Percentiles rank a stretch among this genome's conserved stretches.
These are phyloP conservation scores for Fusarium nanum DNA, from an alignment of 2,329 filamentous ascomycete species.

Conservation along the genomic window DNA sequence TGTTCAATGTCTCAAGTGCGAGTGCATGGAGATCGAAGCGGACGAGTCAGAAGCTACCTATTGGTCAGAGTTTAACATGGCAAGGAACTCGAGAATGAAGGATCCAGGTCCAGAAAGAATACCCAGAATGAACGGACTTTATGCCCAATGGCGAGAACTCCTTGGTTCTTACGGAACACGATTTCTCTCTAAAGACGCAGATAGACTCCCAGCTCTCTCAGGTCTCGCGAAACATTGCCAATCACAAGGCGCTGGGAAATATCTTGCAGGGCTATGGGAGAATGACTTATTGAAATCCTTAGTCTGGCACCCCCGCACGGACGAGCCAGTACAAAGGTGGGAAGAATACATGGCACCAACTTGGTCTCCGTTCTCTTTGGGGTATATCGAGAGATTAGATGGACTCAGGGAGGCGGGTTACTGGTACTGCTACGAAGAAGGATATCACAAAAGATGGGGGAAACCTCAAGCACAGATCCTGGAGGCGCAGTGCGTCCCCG, in stretches of 20 bases:
- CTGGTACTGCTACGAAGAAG: background rate
- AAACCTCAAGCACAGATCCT: background rate
- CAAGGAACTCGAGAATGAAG: background rate
- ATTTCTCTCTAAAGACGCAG: fast-evolving
- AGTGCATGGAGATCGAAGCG: background rate
- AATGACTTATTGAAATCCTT: background rate
- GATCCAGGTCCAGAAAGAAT: fast-evolving
- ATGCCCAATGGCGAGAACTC: background rate
- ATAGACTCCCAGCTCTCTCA: background rate
- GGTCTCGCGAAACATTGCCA: background rate
- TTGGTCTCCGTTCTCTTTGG: background rate
- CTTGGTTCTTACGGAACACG: fast-evolving
- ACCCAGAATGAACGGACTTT: no score
- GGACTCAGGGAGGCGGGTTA: background rate
- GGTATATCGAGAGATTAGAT: background rate
- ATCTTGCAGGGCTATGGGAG: background rate
- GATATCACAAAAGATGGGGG: background rate
- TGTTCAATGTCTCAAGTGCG: background rate
- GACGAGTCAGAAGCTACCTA: background rate
- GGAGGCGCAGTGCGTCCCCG: fast-evolving
- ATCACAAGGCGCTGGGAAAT: background rate
- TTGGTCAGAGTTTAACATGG: background rate
- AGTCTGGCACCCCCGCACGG: background rate
- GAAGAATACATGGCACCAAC: background rate
- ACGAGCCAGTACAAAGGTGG: background rate